These are phyloP conservation scores for Microbotryum scabiosae DNA, from an alignment of 1,284 basidiomycete genomes.

Conservation along the genomic window DNA sequence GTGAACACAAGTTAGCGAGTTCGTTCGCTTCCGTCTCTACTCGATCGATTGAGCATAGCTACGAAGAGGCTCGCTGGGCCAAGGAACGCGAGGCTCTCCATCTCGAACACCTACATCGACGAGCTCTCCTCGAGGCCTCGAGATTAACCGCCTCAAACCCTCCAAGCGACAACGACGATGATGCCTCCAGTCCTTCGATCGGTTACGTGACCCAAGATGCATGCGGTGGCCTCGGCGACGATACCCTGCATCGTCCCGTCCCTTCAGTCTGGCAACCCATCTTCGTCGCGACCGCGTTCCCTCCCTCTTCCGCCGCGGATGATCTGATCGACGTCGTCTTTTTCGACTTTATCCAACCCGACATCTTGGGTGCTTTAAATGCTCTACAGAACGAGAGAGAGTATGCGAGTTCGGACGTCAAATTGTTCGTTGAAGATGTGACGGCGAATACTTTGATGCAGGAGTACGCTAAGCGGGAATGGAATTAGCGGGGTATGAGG, in stretches of 20 bases:
- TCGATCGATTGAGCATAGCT: too few species aligned
- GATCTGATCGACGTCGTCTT: constrained; percentile 30
- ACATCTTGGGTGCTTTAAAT: constrained; percentile 30
- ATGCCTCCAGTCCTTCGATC: constrained; percentile 5
- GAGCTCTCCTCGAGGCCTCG: not conserved
- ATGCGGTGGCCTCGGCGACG: constrained; percentile 33
- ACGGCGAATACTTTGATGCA: constrained; percentile 29
- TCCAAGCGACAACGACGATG: not conserved
- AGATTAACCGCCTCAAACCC: not conserved
- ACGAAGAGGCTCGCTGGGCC: too few species aligned
- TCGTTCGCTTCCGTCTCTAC: too few species aligned
- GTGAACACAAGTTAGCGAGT: constrained; percentile 15
- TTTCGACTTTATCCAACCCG: constrained; percentile 33
- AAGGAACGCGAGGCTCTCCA: not conserved
- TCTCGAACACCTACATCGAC: constrained; percentile 12
- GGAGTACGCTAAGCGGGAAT: constrained; percentile 21
- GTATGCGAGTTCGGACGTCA: constrained; percentile 21
- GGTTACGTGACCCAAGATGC: constrained; percentile 35
- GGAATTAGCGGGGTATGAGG: constrained; percentile 6
- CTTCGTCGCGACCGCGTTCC: constrained; percentile 30
- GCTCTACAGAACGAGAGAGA: constrained; percentile 6
- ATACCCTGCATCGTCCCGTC: constrained; percentile 33
- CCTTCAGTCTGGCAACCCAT: constrained; percentile 31
- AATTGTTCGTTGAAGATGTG: constrained; percentile 12
- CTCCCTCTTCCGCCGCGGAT: not conserved